Conservation (phyloP, 2,329 filamentous ascomycete genomes). For the Ophiostoma montium region DNA sequence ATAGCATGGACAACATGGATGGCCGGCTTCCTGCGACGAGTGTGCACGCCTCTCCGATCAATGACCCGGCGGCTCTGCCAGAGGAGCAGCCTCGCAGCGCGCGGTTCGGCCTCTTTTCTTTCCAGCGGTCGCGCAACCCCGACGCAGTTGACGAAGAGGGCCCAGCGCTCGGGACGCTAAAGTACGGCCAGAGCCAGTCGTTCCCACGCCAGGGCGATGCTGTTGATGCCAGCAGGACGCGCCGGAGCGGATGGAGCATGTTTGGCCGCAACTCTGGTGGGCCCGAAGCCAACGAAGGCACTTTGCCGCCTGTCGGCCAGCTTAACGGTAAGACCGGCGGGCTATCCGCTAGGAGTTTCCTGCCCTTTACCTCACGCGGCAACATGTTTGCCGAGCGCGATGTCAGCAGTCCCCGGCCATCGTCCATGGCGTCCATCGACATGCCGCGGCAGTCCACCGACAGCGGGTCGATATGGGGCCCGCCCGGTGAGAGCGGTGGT, state of each 20-base stretch:
- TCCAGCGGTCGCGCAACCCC: constrained; percentile 44
- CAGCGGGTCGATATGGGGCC: constrained; percentile 60
- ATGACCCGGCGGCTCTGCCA: constrained; percentile 9
- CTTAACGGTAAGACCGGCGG: constrained; percentile 18
- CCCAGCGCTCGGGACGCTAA: constrained; percentile 53
- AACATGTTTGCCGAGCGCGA: constrained; percentile 38
- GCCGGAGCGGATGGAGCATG: constrained; percentile 43
- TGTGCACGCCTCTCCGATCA: constrained; percentile 27
- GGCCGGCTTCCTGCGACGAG: constrained; percentile 25
- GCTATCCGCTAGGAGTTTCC: constrained; percentile 25
- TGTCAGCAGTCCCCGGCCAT: constrained; percentile 47
- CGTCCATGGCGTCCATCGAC: constrained; percentile 54
- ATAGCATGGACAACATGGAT: constrained; percentile 31
- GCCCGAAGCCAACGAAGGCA: constrained; percentile 27
- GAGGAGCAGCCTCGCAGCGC: constrained; percentile 22
- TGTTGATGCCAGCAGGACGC: constrained; percentile 35
- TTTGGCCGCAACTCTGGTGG: constrained; percentile 40
- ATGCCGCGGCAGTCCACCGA: constrained; percentile 68
- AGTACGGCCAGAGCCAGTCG: constrained; percentile 61
- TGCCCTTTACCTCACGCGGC: constrained; percentile 35
- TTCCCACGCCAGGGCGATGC: constrained; percentile 52
- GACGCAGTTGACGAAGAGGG: constrained; percentile 48
- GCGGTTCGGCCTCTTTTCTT: constrained; percentile 38
- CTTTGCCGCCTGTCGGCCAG: constrained; percentile 11
- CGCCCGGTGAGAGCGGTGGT: constrained; percentile 26